A percentile compares a stretch with the other conserved stretches of the same genome.
Conservation (phyloP, 108 stramenopile species). For the Hondaea fermentalgiana region DNA sequence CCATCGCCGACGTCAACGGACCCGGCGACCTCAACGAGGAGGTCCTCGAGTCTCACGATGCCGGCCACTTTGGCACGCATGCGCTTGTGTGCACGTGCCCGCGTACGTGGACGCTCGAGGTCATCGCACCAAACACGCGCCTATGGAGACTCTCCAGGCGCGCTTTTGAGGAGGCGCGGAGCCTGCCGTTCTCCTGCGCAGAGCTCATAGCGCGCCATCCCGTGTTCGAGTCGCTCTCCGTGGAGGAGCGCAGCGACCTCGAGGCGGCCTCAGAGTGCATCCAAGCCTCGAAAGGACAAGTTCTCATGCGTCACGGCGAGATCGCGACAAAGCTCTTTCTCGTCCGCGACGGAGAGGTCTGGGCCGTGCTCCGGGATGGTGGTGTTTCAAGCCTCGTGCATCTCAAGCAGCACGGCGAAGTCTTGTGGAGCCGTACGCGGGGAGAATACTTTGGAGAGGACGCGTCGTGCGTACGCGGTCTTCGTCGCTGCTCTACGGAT, state of each 20-base stretch:
- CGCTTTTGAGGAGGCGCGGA: neutral
- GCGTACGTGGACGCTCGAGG: neutral
- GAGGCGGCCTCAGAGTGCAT: neutral
- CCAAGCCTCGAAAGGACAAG: neutral
- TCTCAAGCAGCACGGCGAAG: constrained; percentile 12
- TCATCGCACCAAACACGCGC: neutral
- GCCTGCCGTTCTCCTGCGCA: neutral
- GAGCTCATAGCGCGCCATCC: neutral
- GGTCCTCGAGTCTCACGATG: neutral
- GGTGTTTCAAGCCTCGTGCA: neutral
- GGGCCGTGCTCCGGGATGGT: neutral
- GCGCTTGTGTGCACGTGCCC: neutral
- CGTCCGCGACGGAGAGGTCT: neutral
- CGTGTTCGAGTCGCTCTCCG: neutral
- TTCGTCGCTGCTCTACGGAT: neutral
- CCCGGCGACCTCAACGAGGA: neutral
- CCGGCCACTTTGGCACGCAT: neutral
- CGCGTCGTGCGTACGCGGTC: neutral
- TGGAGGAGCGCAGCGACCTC: neutral
- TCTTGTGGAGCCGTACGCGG: neutral
- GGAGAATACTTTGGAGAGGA: constrained; percentile 7
- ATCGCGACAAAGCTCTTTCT: neutral
- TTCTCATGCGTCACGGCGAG: neutral
- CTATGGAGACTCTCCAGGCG: neutral
- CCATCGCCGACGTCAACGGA: no score